Conservation (phyloP, 768 basidiomycete species). For the Kwoniella sp. region DNA sequence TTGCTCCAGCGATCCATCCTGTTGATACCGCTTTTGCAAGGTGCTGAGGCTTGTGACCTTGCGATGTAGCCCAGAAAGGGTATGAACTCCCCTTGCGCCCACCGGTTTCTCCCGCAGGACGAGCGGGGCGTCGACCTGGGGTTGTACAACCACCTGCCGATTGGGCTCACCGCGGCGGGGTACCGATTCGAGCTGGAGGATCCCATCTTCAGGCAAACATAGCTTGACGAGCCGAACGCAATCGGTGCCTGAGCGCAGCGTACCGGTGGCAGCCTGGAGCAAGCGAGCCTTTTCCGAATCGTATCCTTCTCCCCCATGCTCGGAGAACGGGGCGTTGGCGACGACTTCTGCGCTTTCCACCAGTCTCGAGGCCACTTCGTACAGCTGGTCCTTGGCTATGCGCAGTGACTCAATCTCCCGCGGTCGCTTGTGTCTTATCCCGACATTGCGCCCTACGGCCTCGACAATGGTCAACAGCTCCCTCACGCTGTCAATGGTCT, state of each 20-base stretch:
- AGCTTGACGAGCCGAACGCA: constrained; percentile 81
- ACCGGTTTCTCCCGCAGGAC: constrained; percentile 26
- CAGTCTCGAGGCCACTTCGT: constrained; percentile 75
- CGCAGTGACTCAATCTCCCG: constrained; percentile 64
- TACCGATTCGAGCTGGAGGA: constrained; percentile 6
- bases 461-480: constrained; percentile 87
- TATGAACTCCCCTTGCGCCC: constrained; percentile 43
- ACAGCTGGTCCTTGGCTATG: constrained; percentile 72
- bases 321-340: constrained; percentile 56
- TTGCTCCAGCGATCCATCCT: constrained; percentile 21
- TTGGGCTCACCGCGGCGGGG: constrained; percentile 55
- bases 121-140: constrained; percentile 8
- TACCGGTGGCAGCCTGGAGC: constrained; percentile 78
- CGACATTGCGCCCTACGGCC: constrained; percentile 67
- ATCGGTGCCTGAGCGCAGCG: constrained; percentile 80
- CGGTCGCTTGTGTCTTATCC: constrained; percentile 54
- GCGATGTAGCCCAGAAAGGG: constrained; percentile 49
- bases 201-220: constrained; percentile 62
- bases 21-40: constrained; percentile 32
- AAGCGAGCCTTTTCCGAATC: constrained; percentile 76
- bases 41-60: constrained; percentile 48
- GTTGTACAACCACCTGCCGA: constrained; percentile 54
- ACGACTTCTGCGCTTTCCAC: constrained; percentile 81
- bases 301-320: constrained; percentile 56
- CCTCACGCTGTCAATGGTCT: constrained; percentile 89